A percentile compares a stretch with the other conserved stretches of the same genome.
These are phyloP conservation scores for Globisporangium spiculum DNA, from an alignment of 352 stramenopile species.

Conservation along the genomic window DNA sequence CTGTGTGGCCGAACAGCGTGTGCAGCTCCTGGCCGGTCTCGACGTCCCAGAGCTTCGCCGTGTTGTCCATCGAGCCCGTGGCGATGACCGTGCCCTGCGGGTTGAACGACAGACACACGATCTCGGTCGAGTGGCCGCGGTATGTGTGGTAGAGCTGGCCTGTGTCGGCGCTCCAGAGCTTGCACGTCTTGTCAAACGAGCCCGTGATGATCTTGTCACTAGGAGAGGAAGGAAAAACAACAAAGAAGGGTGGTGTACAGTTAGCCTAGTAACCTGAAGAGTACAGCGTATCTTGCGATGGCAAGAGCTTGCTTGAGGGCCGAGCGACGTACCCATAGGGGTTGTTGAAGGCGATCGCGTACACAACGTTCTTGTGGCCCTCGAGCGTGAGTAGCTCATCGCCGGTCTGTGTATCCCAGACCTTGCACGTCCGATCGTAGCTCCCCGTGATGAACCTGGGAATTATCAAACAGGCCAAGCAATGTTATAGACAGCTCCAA, in stretches of 20 bases:
- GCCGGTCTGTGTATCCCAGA: conserved; percentile 94
- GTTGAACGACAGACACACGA: conserved; percentile 96
- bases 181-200: conserved; percentile 96
- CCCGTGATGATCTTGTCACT: conserved; percentile 95
- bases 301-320: background rate
- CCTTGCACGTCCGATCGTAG: conserved; percentile 95
- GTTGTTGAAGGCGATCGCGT: conserved; percentile 97
- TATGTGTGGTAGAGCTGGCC: conserved; percentile 94
- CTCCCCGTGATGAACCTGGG: conserved; percentile 93
- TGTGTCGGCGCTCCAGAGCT: conserved; percentile 94
- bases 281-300: background rate
- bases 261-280: background rate
- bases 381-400: conserved; percentile 93
- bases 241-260: background rate
- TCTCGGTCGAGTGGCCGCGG: conserved; percentile 93
- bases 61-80: conserved; percentile 93
- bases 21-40: conserved; percentile 93
- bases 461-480: background rate
- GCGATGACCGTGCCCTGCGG: conserved; percentile 90
- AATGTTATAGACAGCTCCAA: no score
- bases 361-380: conserved; percentile 96
- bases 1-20: conserved; percentile 92
- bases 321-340: conserved; percentile 79
- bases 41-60: conserved; percentile 94
- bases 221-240: conserved; percentile 12